Conservation (phyloP, 192 early-diverging fungal species). For the Oehlia diaphana region DNA sequence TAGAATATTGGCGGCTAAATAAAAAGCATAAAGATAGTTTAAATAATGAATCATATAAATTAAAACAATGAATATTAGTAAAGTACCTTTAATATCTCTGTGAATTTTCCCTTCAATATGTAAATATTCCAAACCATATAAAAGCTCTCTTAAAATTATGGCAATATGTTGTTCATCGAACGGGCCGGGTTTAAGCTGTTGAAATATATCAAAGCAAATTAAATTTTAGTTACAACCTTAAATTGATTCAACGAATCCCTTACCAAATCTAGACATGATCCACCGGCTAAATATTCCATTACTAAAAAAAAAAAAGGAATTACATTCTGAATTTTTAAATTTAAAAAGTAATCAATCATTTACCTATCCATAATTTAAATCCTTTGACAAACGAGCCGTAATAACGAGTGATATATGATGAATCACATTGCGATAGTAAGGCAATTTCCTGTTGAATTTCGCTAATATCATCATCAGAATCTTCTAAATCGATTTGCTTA, state of each 20-base stretch:
- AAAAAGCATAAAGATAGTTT: not conserved
- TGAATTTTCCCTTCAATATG: conserved; percentile 91
- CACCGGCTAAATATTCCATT: conserved; percentile 54
- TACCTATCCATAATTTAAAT: conserved; percentile 56
- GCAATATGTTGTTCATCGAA: conserved; percentile 48
- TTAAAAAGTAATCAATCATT: not conserved
- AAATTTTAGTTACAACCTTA: not conserved
- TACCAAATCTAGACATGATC: conserved; percentile 53
- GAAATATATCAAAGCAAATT: not conserved
- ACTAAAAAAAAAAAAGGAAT: conserved; percentile 33
- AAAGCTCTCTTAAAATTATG: conserved; percentile 78
- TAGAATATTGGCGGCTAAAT: conserved; percentile 79
- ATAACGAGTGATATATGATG: conserved; percentile 49
- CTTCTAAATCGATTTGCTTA: conserved; percentile 53
- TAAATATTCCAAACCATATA: conserved; percentile 89
- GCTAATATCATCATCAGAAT: conserved; percentile 52
- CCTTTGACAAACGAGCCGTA: conserved; percentile 52
- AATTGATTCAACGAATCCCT: not conserved
- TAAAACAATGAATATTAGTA: not conserved
- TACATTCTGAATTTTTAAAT: conserved; percentile 13
- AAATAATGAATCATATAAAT: not conserved
- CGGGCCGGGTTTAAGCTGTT: conserved; percentile 46
- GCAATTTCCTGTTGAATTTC: conserved; percentile 57
- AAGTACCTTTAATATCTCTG: conserved; percentile 86
- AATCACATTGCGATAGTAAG: conserved; percentile 49